These are phyloP conservation scores for Ettlia oleoabundans DNA, from an alignment of 139 green algal genomes.

Conservation along the genomic window DNA sequence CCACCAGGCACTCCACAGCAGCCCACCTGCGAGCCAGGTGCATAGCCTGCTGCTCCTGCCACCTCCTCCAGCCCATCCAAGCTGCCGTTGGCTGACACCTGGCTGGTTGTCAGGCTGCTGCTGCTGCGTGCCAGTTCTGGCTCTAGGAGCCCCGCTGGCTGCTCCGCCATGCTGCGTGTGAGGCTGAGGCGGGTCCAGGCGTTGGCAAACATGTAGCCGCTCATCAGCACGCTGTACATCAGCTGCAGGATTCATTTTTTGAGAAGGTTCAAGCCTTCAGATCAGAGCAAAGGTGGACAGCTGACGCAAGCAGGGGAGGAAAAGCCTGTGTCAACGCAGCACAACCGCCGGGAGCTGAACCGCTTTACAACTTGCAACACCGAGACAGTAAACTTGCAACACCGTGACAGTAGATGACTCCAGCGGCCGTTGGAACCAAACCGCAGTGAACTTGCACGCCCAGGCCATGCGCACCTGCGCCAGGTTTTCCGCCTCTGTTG, in stretches of 20 bases:
- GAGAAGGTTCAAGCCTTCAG: not conserved
- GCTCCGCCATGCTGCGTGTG: conserved; percentile 10
- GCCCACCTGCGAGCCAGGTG: conserved; percentile 4
- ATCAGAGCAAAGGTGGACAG: not conserved
- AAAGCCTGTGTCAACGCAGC: not conserved
- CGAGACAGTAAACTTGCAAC: too few relatives aligned
- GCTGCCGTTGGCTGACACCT: too few relatives aligned
- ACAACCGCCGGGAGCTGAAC: too few relatives aligned
- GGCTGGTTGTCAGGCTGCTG: not conserved
- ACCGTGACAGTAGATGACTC: too few relatives aligned
- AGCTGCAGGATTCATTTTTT: too few relatives aligned
- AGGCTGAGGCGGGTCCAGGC: conserved; percentile 83
- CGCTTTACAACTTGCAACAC: too few relatives aligned
- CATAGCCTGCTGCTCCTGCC: not conserved
- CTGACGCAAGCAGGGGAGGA: not conserved
- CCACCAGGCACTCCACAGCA: too few relatives aligned
- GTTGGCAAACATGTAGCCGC: conserved; percentile 87
- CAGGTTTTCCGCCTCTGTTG: conserved; percentile 79
- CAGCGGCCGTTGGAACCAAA: too few relatives aligned
- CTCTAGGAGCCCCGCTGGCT: not conserved
- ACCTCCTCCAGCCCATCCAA: not conserved
- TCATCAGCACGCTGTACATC: conserved; percentile 88
- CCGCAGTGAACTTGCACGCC: too few relatives aligned
- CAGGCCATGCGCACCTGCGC: conserved; percentile 42
- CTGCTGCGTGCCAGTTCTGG: not conserved